Evolutionary conservation across 2,329 filamentous ascomycete genomes (phyloP).

Genomic region (Aspergillus hiratsukae): DNA sequence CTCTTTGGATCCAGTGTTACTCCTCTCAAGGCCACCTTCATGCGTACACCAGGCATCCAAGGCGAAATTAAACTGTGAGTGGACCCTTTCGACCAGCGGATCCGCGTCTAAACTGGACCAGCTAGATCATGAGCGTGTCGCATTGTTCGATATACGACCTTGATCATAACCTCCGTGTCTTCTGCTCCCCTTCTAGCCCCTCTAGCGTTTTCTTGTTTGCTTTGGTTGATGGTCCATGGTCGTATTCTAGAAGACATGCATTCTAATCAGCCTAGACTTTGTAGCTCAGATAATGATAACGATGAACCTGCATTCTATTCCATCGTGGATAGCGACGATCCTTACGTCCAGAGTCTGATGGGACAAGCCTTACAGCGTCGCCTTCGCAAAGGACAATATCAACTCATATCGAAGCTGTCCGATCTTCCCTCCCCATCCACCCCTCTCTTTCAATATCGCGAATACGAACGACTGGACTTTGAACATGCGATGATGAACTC

Average conservation of each 20-base stretch:
- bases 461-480: conserved; percentile 87
- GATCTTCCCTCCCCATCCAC: conserved; percentile 44
- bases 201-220: conserved; percentile 7
- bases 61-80: conserved; percentile 82
- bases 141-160: conserved; percentile 21
- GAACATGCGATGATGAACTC: conserved; percentile 63
- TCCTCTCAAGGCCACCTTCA: conserved; percentile 87
- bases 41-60: conserved; percentile 64
- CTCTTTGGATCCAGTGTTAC: conserved; percentile 61
- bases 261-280: conserved; percentile 32
- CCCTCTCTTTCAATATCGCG: conserved; percentile 69
- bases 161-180: conserved; percentile 22
- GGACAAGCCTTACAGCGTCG: conserved; percentile 63
- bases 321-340: conserved; percentile 76
- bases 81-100: conserved; percentile 18
- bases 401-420: conserved; percentile 51
- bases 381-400: conserved; percentile 53
- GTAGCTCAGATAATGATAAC: conserved; percentile 33
- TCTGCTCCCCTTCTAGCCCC: background rate
- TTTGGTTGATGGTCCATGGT: conserved; percentile 8
- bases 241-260: conserved; percentile 9
- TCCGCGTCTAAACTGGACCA: conserved; percentile 18
- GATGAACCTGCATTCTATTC: conserved; percentile 56
- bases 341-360: conserved; percentile 85
- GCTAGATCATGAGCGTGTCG: conserved; percentile 22